Conservation (phyloP, 176 grass and related monocot genomes). For the Oryza glaberrima region DNA sequence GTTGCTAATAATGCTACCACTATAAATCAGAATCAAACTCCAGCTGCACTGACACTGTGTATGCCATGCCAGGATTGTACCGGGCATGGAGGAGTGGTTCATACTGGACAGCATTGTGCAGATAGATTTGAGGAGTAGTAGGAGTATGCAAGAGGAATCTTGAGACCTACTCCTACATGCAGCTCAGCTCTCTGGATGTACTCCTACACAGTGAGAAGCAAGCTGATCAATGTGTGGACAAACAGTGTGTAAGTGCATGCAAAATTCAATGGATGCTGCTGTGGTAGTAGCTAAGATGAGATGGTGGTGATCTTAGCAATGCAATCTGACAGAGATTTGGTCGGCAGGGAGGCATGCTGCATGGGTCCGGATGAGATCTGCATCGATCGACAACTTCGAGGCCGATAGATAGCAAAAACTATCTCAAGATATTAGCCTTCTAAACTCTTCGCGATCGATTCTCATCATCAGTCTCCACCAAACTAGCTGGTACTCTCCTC, state of each 20-base stretch:
- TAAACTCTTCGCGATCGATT: background rate
- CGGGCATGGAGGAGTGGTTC: background rate
- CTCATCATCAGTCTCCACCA: background rate
- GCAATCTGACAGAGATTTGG: constrained; percentile 39
- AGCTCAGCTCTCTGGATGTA: too few species aligned
- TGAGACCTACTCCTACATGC: too few species aligned
- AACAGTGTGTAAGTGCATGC: too few species aligned
- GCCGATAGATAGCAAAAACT: constrained; percentile 24
- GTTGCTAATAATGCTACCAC: too few species aligned
- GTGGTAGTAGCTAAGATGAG: background rate
- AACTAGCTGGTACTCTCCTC: background rate
- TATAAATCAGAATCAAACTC: background rate
- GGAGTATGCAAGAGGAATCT: background rate
- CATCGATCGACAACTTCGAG: constrained; percentile 33
- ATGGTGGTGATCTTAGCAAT: background rate
- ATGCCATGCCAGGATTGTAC: background rate
- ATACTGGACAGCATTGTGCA: background rate
- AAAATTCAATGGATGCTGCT: background rate
- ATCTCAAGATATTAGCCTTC: constrained; percentile 21
- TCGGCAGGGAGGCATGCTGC: constrained; percentile 26
- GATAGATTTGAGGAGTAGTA: too few species aligned
- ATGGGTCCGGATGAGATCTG: constrained; percentile 26
- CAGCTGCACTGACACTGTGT: background rate
- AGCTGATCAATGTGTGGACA: too few species aligned
- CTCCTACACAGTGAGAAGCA: too few species aligned